Conservation (phyloP, 257 asterid species). For the Nemophila menziesii region DNA sequence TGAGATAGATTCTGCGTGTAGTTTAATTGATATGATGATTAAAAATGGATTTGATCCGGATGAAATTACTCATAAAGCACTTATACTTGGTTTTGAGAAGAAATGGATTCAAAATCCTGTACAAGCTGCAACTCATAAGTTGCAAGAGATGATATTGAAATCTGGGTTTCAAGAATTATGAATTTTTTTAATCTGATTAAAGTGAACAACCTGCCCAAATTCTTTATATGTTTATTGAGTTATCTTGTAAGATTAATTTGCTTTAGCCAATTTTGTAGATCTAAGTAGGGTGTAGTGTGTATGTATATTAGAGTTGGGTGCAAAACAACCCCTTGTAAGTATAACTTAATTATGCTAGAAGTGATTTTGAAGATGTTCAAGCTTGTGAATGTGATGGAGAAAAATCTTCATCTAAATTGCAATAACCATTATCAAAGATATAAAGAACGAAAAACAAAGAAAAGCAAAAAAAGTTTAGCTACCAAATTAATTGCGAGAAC, state of each 20-base stretch:
- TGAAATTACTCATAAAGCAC: conserved; percentile 12
- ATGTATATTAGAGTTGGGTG: too few relatives aligned
- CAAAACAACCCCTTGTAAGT: too few relatives aligned
- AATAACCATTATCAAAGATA: too few relatives aligned
- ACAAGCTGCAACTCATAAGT: conserved; percentile 10
- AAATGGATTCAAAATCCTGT: conserved; percentile 8
- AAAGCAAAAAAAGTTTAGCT: too few relatives aligned
- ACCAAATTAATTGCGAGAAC: too few relatives aligned
- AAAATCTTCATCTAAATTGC: too few relatives aligned
- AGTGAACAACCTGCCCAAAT: background rate
- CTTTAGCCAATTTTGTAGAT: background rate
- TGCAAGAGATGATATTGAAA: conserved; percentile 12
- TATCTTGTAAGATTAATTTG: background rate
- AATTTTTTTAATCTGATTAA: background rate
- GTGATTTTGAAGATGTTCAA: too few relatives aligned
- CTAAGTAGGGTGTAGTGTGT: background rate
- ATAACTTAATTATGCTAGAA: too few relatives aligned
- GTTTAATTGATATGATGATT: conserved; percentile 11
- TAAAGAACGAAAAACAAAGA: too few relatives aligned
- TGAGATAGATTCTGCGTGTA: conserved; percentile 7
- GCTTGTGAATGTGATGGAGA: too few relatives aligned
- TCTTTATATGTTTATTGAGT: background rate
- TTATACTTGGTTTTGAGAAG: conserved; percentile 14
- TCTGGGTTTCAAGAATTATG: background rate
- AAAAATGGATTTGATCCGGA: conserved; percentile 14